A percentile compares a stretch with the other conserved stretches of the same genome.
Conservation (phyloP, 2,329 filamentous ascomycete species). For the Paecilomyces formosus region DNA sequence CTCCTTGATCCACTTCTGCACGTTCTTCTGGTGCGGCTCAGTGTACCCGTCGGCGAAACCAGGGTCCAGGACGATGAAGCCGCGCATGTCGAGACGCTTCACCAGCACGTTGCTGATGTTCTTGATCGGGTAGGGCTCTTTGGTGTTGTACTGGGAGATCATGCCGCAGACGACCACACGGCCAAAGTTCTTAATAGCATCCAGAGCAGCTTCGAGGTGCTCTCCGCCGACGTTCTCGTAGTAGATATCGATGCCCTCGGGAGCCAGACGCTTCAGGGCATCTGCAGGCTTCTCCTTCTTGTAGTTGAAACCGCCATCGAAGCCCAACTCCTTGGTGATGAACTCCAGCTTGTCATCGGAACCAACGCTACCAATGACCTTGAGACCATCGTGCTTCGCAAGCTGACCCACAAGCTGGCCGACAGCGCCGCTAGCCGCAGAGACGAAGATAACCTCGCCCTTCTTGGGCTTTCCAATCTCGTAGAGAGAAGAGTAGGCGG, state of each 20-base stretch:
- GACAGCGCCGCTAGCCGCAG: slow-evolving; percentile 71
- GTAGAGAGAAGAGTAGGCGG: slow-evolving; percentile 67
- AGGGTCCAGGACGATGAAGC: slow-evolving; percentile 65
- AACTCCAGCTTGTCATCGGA: slow-evolving; percentile 73
- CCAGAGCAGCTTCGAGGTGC: slow-evolving; percentile 61
- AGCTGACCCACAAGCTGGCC: slow-evolving; percentile 78
- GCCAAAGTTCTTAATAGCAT: slow-evolving; percentile 57
- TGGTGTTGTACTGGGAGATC: slow-evolving; percentile 70
- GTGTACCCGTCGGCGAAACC: slow-evolving; percentile 60
- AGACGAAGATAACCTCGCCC: slow-evolving; percentile 76
- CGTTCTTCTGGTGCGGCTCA: slow-evolving; percentile 66
- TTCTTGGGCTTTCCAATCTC: slow-evolving; percentile 68
- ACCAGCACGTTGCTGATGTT: slow-evolving; percentile 58
- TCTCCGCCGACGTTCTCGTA: slow-evolving; percentile 76
- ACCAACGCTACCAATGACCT: slow-evolving; percentile 72
- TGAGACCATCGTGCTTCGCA: slow-evolving; percentile 72
- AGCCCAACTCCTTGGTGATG: slow-evolving; percentile 61
- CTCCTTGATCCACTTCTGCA: slow-evolving; percentile 69
- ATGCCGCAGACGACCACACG: slow-evolving; percentile 59
- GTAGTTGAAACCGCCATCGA: slow-evolving; percentile 77
- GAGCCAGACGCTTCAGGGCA: slow-evolving; percentile 63
- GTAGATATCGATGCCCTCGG: slow-evolving; percentile 74
- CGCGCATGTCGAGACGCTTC: slow-evolving; percentile 61
- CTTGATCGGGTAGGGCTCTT: slow-evolving; percentile 57
- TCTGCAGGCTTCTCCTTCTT: slow-evolving; percentile 68